phyloP scores from a whole-genome alignment of 2,329 filamentous ascomycete genomes.

The Cryphonectria naterciae region DNA sequence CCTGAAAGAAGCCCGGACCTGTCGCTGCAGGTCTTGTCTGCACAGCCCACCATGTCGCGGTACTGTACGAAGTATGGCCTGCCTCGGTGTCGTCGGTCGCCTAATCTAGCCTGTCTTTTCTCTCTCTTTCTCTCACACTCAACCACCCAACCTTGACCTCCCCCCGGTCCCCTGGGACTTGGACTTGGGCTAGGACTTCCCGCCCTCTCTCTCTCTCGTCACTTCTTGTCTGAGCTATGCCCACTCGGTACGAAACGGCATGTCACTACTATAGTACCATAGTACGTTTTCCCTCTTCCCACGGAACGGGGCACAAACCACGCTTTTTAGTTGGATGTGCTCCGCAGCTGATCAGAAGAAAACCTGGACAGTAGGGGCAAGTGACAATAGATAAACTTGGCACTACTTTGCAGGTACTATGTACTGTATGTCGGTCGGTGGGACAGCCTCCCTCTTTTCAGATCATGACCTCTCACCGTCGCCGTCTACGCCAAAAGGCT shows the following conservation, averaged over 20 bases:
- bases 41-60: conserved; percentile 38
- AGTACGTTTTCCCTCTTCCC: not conserved
- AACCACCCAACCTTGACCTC: not conserved
- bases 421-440: not conserved
- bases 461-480: not conserved
- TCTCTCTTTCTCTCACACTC: not conserved
- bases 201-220: not conserved
- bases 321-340: not conserved
- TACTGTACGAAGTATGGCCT: conserved; percentile 17
- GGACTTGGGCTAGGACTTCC: not conserved
- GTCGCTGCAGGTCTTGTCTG: conserved; percentile 41
- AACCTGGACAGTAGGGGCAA: not conserved
- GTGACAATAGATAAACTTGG: not conserved
- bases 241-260: conserved; percentile 14
- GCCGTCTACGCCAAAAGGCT: not conserved
- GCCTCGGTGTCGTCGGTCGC: conserved; percentile 20
- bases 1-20: conserved; percentile 35
- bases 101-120: not conserved
- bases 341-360: conserved; percentile 3
- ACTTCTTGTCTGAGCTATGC: not conserved
- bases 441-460: not conserved
- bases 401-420: not conserved
- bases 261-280: conserved; percentile 4
- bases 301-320: not conserved
- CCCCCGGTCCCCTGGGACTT: not conserved